These are phyloP conservation scores for Daphne laureola DNA, from an alignment of 441 rosid genomes.

Conservation along the genomic window DNA sequence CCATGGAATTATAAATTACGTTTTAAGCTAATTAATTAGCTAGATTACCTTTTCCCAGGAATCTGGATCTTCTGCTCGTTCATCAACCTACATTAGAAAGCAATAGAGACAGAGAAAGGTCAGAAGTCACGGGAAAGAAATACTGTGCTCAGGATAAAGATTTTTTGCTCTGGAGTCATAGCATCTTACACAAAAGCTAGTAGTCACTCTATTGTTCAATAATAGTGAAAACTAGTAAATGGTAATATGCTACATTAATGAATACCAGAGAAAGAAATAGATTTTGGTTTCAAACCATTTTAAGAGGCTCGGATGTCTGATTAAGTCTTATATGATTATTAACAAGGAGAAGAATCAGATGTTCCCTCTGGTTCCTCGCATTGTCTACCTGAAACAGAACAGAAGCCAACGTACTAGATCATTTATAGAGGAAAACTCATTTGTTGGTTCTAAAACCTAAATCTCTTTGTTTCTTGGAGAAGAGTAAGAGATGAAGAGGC, in stretches of 20 bases:
- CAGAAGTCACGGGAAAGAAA: too few species aligned
- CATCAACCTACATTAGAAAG: conserved; percentile 59
- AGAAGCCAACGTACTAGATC: conserved; percentile 13
- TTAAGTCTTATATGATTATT: conserved; percentile 71
- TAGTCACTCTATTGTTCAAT: too few species aligned
- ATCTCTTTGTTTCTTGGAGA: conserved; percentile 9
- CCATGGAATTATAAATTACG: too few species aligned
- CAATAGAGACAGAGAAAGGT: not conserved
- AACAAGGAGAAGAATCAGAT: conserved; percentile 75
- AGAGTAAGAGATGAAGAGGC: too few species aligned
- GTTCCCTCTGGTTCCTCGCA: conserved; percentile 94
- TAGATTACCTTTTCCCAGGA: too few species aligned
- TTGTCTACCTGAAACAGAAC: conserved; percentile 58
- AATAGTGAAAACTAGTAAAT: too few species aligned
- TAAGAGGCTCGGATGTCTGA: conserved; percentile 81
- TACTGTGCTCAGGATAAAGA: too few species aligned
- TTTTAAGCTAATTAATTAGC: too few species aligned
- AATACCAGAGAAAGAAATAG: too few species aligned
- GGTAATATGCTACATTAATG: too few species aligned
- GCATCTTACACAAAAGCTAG: too few species aligned
- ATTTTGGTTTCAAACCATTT: conserved; percentile 19
- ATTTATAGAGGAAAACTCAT: conserved; percentile 3
- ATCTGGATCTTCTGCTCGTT: conserved; percentile 75
- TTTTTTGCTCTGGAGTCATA: not conserved
- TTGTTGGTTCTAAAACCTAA: not conserved